These are phyloP conservation scores for Parachlorella kessleri DNA, from an alignment of 139 green algal genomes.

Conservation along the genomic window DNA sequence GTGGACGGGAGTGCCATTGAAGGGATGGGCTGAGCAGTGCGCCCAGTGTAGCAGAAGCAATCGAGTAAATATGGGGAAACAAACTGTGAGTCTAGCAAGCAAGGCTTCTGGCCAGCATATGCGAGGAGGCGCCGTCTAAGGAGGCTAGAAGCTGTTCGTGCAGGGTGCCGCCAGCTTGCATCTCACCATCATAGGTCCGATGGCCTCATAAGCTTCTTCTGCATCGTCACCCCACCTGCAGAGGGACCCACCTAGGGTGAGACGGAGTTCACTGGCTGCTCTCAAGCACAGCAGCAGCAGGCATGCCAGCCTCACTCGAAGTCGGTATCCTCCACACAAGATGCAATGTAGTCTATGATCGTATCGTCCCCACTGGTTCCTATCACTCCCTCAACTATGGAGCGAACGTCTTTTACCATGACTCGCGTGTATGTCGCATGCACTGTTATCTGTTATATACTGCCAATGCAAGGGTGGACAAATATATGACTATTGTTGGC, in stretches of 20 bases:
- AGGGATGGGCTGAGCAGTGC: neutral
- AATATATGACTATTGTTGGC: neutral
- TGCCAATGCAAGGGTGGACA: neutral
- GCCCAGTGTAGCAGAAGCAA: neutral
- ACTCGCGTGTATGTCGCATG: too few relatives aligned
- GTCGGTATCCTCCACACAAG: constrained; percentile 8
- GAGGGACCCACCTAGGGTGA: neutral
- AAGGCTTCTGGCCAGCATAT: too few relatives aligned
- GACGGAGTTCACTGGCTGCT: neutral
- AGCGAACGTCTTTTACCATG: neutral
- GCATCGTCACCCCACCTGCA: neutral
- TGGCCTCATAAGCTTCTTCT: neutral
- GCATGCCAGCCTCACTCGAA: constrained; percentile 13
- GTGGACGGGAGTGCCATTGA: neutral
- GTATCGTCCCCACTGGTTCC: constrained; percentile 7
- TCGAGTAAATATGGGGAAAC: neutral
- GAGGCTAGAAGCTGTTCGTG: neutral
- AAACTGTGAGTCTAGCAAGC: neutral
- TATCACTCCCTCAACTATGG: neutral
- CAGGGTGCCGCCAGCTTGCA: neutral
- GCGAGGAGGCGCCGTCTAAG: neutral
- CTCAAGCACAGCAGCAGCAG: neutral
- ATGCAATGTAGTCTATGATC: constrained; percentile 10
- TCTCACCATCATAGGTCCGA: constrained; percentile 24
- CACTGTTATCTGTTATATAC: too few relatives aligned